Percentiles rank a stretch among this genome's conserved stretches.
phyloP scores from a whole-genome alignment of 371 early-diverging fungal genomes.

The Vittaforma corneae region DNA sequence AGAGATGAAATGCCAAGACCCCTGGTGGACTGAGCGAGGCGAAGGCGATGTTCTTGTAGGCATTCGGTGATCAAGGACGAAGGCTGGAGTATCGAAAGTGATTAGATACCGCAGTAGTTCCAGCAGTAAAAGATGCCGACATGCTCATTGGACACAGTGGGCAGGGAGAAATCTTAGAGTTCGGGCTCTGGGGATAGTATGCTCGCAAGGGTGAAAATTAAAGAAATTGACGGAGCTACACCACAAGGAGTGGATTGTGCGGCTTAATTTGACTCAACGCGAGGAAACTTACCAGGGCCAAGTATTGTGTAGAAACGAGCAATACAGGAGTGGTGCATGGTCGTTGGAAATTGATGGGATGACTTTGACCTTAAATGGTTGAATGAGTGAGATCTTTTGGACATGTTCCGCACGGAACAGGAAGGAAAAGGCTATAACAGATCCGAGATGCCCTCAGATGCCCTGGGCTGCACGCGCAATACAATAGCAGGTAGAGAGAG shows the following conservation, averaged over 20 bases:
- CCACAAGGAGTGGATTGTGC: conserved; percentile 49
- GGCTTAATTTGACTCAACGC: conserved; percentile 50
- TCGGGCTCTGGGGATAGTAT: conserved; percentile 45
- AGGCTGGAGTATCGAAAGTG: conserved; percentile 66
- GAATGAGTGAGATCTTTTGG: conserved; percentile 64
- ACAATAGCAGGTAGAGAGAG: conserved; percentile 64
- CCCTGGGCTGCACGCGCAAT: conserved; percentile 66
- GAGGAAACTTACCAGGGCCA: conserved; percentile 60
- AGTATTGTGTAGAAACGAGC: conserved; percentile 59
- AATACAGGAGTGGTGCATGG: conserved; percentile 60
- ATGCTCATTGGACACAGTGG: conserved; percentile 60
- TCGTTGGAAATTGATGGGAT: conserved; percentile 61
- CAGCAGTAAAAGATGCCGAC: conserved; percentile 68
- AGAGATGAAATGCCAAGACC: conserved; percentile 60
- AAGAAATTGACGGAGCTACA: conserved; percentile 48
- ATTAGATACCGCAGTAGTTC: conserved; percentile 67
- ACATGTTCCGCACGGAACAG: conserved; percentile 60
- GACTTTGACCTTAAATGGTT: conserved; percentile 65
- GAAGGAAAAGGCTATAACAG: conserved; percentile 64
- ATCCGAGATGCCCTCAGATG: conserved; percentile 67
- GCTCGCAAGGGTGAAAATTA: conserved; percentile 43
- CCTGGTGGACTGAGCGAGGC: conserved; percentile 59
- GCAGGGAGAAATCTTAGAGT: conserved; percentile 37
- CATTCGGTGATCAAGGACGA: conserved; percentile 66
- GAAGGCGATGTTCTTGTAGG: conserved; percentile 61